phyloP scores from a whole-genome alignment of 2,329 filamentous ascomycete species.

The Botrytis elliptica region DNA sequence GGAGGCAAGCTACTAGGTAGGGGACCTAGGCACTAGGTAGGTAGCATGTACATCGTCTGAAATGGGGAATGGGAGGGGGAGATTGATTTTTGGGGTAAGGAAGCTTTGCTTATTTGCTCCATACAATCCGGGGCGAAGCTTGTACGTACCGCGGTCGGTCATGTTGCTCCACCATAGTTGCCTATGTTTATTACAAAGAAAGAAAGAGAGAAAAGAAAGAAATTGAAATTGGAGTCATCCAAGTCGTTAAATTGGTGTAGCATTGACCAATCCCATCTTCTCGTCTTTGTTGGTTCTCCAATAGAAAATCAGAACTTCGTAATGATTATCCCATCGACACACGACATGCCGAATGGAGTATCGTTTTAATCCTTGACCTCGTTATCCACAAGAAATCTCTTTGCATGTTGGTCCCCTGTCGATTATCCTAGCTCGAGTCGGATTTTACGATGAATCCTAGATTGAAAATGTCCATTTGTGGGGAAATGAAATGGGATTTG shows the following conservation, averaged over 20 bases:
- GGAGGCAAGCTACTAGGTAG: not conserved
- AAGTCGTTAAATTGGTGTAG: not conserved
- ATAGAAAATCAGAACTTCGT: not conserved
- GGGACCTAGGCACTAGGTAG: not conserved
- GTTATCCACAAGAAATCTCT: not conserved
- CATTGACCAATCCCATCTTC: constrained; percentile 4
- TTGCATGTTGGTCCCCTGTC: not conserved
- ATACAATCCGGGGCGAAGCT: not conserved
- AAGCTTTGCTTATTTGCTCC: not conserved
- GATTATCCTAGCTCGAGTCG: not conserved
- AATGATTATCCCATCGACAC: not conserved
- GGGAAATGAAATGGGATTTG: not conserved
- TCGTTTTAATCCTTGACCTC: not conserved
- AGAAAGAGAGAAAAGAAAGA: not conserved
- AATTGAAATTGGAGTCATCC: not conserved
- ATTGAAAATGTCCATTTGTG: constrained; percentile 7
- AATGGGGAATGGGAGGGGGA: not conserved
- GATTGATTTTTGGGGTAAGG: not conserved
- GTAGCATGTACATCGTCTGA: not conserved
- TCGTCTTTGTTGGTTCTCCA: constrained; percentile 6
- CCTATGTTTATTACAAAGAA: not conserved
- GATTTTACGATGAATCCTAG: not conserved
- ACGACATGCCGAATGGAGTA: not conserved
- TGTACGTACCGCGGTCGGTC: not conserved
- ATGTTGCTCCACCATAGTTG: not conserved